Evolutionary conservation across 139 green algal species (phyloP).

Genomic region (Asterochloris erici): DNA sequence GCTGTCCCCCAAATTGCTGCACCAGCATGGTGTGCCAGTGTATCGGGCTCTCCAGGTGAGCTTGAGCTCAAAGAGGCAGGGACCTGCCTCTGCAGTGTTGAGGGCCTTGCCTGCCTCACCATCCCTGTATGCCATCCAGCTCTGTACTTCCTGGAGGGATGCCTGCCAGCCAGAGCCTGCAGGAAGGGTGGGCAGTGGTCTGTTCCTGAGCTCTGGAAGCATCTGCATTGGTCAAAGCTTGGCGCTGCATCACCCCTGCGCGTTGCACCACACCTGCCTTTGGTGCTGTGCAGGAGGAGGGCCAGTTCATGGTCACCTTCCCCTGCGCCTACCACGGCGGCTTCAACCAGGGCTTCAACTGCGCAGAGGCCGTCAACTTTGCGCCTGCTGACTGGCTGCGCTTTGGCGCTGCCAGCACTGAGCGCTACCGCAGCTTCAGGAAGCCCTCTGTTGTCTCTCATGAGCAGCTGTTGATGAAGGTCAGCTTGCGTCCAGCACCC

Average conservation of each 20-base stretch:
- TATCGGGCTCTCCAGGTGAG: not conserved
- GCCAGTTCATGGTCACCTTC: slow-evolving; percentile 86
- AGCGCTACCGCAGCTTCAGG: slow-evolving; percentile 43
- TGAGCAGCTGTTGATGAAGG: slow-evolving; percentile 59
- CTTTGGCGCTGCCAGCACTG: slow-evolving; percentile 33
- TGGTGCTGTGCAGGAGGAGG: slow-evolving; percentile 32
- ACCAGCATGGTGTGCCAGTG: slow-evolving; percentile 8
- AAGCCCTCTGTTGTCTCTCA: slow-evolving; percentile 54
- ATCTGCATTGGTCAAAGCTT: too few species aligned
- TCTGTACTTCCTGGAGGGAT: too few species aligned
- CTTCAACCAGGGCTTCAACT: slow-evolving; percentile 75
- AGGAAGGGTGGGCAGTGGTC: too few species aligned
- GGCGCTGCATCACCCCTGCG: not conserved
- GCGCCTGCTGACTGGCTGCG: slow-evolving; percentile 82
- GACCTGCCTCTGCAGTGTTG: not conserved
- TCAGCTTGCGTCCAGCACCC: not conserved
- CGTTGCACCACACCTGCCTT: not conserved
- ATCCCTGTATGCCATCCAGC: too few species aligned
- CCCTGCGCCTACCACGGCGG: slow-evolving; percentile 71
- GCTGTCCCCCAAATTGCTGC: slow-evolving; percentile 17
- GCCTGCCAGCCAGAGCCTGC: too few species aligned
- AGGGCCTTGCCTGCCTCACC: too few species aligned
- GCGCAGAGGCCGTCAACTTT: slow-evolving; percentile 77
- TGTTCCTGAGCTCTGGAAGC: too few species aligned
- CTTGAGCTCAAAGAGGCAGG: not conserved